Conservation (phyloP, 2,329 filamentous ascomycete species). For the Aschersonia sp. region DNA sequence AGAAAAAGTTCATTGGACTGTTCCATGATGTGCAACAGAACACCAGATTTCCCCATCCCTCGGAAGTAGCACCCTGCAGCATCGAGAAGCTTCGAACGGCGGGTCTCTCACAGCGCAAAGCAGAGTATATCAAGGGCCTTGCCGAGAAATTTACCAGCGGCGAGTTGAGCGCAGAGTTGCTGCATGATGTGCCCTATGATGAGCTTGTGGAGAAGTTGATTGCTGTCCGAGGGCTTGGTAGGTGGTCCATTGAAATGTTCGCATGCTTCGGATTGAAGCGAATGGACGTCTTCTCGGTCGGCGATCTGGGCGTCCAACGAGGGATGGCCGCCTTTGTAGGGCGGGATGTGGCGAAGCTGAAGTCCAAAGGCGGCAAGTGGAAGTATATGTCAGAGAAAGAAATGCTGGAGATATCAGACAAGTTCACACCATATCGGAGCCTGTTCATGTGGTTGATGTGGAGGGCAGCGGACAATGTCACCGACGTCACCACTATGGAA, state of each 20-base stretch:
- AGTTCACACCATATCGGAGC: conserved; percentile 76
- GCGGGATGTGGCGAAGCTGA: conserved; percentile 70
- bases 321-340: conserved; percentile 85
- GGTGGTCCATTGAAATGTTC: conserved; percentile 97
- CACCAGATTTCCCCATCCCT: conserved; percentile 56
- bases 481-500: conserved; percentile 52
- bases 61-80: conserved; percentile 49
- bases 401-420: conserved; percentile 69
- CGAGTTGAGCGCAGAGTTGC: conserved; percentile 60
- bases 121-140: conserved; percentile 82
- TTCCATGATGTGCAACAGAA: conserved; percentile 34
- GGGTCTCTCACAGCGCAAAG: conserved; percentile 85
- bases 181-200: conserved; percentile 69
- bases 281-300: conserved; percentile 83
- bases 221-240: conserved; percentile 73
- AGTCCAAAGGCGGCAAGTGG: conserved; percentile 73
- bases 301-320: conserved; percentile 85
- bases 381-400: conserved; percentile 95
- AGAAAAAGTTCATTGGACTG: conserved; percentile 64
- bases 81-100: conserved; percentile 63
- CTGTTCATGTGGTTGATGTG: conserved; percentile 99
- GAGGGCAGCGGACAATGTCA: conserved; percentile 53
- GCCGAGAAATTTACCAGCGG: conserved; percentile 66
- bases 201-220: conserved; percentile 71
- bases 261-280: conserved; percentile 89